phyloP scores from a whole-genome alignment of 129 eudicot species.

The Chrysanthemum seticuspe region DNA sequence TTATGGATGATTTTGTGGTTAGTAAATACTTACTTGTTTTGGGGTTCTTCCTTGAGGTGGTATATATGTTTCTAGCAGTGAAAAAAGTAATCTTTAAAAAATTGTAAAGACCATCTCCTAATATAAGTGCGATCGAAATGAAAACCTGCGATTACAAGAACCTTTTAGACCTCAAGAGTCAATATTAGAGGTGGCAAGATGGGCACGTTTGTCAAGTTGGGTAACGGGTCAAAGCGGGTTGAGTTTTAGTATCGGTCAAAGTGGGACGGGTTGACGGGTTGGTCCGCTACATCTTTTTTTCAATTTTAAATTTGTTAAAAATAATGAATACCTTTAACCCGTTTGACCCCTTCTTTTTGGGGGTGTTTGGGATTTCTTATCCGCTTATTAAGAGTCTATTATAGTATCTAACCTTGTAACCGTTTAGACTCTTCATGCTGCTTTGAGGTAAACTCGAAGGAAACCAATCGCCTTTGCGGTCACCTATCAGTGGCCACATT shows the following conservation, averaged over 20 bases:
- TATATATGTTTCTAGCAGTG: constrained; percentile 50
- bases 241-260: background rate
- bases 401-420: constrained; percentile 61
- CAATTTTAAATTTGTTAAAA: background rate
- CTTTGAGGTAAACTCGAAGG: constrained; percentile 50
- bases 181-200: background rate
- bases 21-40: constrained; percentile 37
- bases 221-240: constrained; percentile 2
- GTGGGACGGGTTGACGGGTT: background rate
- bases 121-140: constrained; percentile 77
- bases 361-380: too few species aligned
- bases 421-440: constrained; percentile 90
- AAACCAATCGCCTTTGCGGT: constrained; percentile 73
- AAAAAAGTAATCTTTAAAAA: constrained; percentile 66
- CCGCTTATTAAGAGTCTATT: background rate
- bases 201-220: background rate
- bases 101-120: constrained; percentile 89
- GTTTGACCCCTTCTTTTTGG: background rate
- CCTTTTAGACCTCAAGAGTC: constrained; percentile 7
- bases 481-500: constrained; percentile 81
- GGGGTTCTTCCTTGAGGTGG: constrained; percentile 45
- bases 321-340: background rate
- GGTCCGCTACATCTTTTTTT: background rate
- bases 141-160: constrained; percentile 57
- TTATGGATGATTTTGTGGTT: background rate